phyloP scores from a whole-genome alignment of 768 basidiomycete species.

The Sarcodon sp. region DNA sequence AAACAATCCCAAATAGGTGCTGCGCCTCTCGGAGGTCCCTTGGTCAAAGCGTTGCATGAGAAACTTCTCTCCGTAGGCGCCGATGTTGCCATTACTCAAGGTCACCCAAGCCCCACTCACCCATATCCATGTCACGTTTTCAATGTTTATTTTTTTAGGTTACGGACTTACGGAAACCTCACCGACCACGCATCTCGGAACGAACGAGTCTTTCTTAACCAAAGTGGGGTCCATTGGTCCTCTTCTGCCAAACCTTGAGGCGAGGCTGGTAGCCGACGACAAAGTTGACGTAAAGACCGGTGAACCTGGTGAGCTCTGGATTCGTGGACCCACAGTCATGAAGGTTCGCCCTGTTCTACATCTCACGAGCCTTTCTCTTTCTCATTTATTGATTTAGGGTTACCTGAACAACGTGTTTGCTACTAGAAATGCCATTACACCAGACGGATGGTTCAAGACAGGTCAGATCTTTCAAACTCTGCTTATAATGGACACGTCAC shows the following conservation, averaged over 20 bases:
- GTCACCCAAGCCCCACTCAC: constrained; percentile 16
- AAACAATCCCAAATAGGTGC: constrained; percentile 26
- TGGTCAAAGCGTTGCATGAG: constrained; percentile 35
- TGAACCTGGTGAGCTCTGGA: constrained; percentile 69
- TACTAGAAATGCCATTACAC: constrained; percentile 55
- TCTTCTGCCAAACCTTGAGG: constrained; percentile 65
- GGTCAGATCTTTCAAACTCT: too few species aligned
- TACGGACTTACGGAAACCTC: constrained; percentile 81
- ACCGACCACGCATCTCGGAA: constrained; percentile 50
- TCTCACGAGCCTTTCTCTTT: background rate
- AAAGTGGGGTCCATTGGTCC: constrained; percentile 59
- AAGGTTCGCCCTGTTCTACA: constrained; percentile 29
- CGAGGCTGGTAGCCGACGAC: constrained; percentile 54
- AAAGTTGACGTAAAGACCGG: constrained; percentile 40
- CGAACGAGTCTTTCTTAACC: constrained; percentile 23
- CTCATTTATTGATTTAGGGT: background rate
- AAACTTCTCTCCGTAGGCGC: constrained; percentile 28
- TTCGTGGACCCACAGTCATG: constrained; percentile 71
- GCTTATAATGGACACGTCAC: too few species aligned
- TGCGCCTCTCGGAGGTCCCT: constrained; percentile 60
- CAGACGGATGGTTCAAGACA: constrained; percentile 79
- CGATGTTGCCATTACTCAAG: constrained; percentile 34
- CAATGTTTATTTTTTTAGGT: constrained; percentile 22
- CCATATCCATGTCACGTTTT: background rate
- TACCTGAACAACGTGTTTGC: constrained; percentile 45